Evolutionary conservation across 1,139 yeast species (phyloP), one percentile per base, ranked within the genome.

Genomic region (Debaryomyces psychrophilus): DNA sequence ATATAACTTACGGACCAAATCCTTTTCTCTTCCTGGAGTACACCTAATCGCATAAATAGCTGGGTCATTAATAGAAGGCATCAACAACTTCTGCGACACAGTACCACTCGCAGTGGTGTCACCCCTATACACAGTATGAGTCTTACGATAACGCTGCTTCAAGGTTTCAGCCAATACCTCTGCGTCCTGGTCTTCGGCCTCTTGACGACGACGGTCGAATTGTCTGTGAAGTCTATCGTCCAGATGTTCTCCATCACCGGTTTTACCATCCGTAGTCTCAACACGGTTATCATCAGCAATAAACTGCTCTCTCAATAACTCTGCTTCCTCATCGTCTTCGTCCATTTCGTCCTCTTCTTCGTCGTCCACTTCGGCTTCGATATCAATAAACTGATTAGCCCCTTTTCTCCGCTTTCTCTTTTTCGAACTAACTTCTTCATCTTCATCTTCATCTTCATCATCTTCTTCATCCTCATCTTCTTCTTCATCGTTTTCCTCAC

Each of bases 341-440:
- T 75, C 80, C 42, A 90, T 86, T 34, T 85, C 92, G 35, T 93
- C 99, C 55, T 93, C 99, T 49, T 93, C 99, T 56, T 93, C 99
- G 50, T 93, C 98, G 65, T 95, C 97, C 48, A 93, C 99, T 65
- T 93, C 99, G 49, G 99, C 99, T 75, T 93, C 99, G 47, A 93
- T 95, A 87, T 93, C 99, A 69, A 93, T 79, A 68, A 93, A 93
- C 74, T 88, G 93, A 67, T 93, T 93, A 58, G 90, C 83, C 43
- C 84, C 81, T 65, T 85, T 82, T 59, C 36, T 33, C 20, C 86
- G 76, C 65, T 83, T 78, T 68, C 85, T 76, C 65, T 82, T 81
- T 65, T 76, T 73, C 29, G 70, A 80, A 0, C 77, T 82, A 1
- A 77, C 82, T 0, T 77, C 82, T 0, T 76, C 79, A 1, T 71